Conservation (phyloP, 768 basidiomycete species). For the Tricholoma terreum region DNA sequence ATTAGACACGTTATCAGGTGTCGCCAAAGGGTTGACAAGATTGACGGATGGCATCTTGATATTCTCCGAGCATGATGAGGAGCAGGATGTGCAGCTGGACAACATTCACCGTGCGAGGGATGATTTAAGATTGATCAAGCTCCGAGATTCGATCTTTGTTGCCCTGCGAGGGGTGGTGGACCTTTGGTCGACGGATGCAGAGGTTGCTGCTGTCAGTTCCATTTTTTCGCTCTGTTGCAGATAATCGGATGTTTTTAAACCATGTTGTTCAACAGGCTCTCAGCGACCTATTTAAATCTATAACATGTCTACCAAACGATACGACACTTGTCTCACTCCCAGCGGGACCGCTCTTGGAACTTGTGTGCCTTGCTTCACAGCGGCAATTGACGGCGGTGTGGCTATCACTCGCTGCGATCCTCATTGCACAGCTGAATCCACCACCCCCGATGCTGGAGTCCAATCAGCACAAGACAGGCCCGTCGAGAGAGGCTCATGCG, state of each 20-base stretch:
- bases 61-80: constrained; percentile 56
- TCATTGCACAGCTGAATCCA: constrained; percentile 81
- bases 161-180: constrained; percentile 61
- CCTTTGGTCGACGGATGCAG: constrained; percentile 77
- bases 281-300: constrained; percentile 82
- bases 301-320: constrained; percentile 77
- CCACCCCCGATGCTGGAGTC: constrained; percentile 42
- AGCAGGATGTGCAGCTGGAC: constrained; percentile 47
- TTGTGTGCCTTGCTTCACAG: constrained; percentile 71
- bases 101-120: constrained; percentile 58
- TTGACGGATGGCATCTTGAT: constrained; percentile 64
- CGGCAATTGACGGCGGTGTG: constrained; percentile 77
- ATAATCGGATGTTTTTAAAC: not conserved
- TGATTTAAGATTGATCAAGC: constrained; percentile 56
- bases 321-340: constrained; percentile 78
- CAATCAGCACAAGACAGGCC: constrained; percentile 41
- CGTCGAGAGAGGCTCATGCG: constrained; percentile 51
- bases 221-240: not conserved
- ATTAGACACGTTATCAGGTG: constrained; percentile 77
- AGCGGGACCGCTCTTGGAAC: constrained; percentile 74
- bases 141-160: constrained; percentile 66
- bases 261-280: constrained; percentile 47
- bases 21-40: constrained; percentile 84
- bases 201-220: constrained; percentile 69
- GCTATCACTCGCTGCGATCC: constrained; percentile 78